Evolutionary conservation across 2,329 filamentous ascomycete genomes (phyloP).

Genomic region (Fusarium transvaalense): DNA sequence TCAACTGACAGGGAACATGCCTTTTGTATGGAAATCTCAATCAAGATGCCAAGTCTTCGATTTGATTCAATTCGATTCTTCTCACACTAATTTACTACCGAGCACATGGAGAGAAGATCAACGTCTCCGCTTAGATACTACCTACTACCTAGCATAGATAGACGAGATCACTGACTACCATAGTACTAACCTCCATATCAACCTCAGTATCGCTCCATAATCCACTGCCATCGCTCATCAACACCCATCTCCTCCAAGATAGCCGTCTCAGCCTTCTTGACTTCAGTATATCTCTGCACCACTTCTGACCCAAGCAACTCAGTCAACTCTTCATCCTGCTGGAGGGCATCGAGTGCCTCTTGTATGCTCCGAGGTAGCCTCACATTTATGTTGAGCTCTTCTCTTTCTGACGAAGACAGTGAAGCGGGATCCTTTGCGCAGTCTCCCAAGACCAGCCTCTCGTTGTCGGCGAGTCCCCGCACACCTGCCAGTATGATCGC

Average conservation of each 20-base stretch:
- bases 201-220: slow-evolving; percentile 71
- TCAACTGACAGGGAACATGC: slow-evolving; percentile 15
- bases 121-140: slow-evolving; percentile 1
- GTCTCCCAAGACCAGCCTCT: slow-evolving; percentile 64
- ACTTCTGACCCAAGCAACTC: slow-evolving; percentile 62
- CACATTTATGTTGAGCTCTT: slow-evolving; percentile 64
- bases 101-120: slow-evolving; percentile 2
- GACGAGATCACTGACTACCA: neutral
- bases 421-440: slow-evolving; percentile 66
- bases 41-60: slow-evolving; percentile 1
- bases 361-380: slow-evolving; percentile 67
- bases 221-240: slow-evolving; percentile 65
- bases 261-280: slow-evolving; percentile 71
- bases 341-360: slow-evolving; percentile 67
- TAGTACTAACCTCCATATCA: too few species aligned
- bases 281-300: slow-evolving; percentile 66
- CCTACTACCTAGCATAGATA: too few species aligned
- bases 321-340: slow-evolving; percentile 60
- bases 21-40: neutral
- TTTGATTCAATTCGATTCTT: neutral
- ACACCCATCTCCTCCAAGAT: slow-evolving; percentile 58
- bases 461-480: slow-evolving; percentile 45
- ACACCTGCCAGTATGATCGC: slow-evolving; percentile 52
- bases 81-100: neutral
- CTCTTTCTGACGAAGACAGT: slow-evolving; percentile 62